These are phyloP conservation scores for Aspergillus tamarii DNA, from an alignment of 2,329 filamentous ascomycete species.

Conservation along the genomic window DNA sequence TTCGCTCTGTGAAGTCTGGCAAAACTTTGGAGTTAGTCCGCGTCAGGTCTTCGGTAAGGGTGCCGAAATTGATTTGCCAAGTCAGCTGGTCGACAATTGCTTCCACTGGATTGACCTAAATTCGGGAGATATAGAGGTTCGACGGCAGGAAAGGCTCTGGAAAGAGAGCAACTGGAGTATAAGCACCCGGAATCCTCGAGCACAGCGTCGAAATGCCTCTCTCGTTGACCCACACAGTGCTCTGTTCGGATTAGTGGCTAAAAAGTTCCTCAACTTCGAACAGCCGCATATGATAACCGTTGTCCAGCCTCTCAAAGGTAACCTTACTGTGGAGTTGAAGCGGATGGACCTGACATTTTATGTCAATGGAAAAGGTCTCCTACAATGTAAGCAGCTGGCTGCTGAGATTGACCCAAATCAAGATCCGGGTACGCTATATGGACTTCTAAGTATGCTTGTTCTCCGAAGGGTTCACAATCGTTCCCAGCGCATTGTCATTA, in stretches of 20 bases:
- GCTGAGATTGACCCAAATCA: constrained; percentile 61
- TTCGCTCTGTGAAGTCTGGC: constrained; percentile 45
- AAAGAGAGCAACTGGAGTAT: constrained; percentile 46
- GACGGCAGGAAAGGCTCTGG: constrained; percentile 51
- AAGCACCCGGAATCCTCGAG: constrained; percentile 31
- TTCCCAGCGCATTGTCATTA: constrained; percentile 55
- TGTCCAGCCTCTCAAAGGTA: constrained; percentile 44
- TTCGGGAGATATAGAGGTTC: constrained; percentile 55
- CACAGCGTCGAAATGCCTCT: constrained; percentile 26
- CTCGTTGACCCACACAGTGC: constrained; percentile 56
- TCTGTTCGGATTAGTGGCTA: constrained; percentile 43
- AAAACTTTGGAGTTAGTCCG: constrained; percentile 40
- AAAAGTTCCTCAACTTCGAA: constrained; percentile 58
- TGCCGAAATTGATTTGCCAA: constrained; percentile 54
- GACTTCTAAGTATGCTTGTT: constrained; percentile 62
- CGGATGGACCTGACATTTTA: constrained; percentile 58
- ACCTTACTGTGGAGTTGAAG: constrained; percentile 54
- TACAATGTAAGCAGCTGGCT: constrained; percentile 55
- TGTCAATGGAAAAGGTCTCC: constrained; percentile 48
- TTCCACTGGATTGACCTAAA: constrained; percentile 50
- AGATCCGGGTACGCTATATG: constrained; percentile 63
- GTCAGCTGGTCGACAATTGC: constrained; percentile 54
- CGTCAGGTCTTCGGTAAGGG: constrained; percentile 26
- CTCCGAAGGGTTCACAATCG: constrained; percentile 50
- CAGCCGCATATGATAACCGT: constrained; percentile 47